phyloP scores from a whole-genome alignment of 768 basidiomycete species.

The Tulasnella sp. region DNA sequence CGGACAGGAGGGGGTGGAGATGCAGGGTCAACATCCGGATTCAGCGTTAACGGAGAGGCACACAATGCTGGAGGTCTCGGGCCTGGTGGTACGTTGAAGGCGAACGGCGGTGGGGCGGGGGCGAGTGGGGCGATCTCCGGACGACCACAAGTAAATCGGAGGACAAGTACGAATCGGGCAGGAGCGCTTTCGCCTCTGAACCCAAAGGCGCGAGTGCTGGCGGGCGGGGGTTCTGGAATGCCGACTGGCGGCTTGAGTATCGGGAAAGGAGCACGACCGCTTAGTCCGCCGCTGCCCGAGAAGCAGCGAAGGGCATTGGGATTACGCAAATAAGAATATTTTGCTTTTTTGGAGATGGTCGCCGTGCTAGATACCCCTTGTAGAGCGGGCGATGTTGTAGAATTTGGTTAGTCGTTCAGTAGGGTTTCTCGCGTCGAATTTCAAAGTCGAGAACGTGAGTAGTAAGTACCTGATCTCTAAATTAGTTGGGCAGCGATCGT shows the following conservation, averaged over 20 bases:
- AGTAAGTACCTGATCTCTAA: background rate
- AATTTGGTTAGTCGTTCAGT: too few relatives aligned
- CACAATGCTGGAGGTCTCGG: conserved; percentile 30
- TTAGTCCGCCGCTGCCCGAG: conserved; percentile 5
- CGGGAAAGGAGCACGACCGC: background rate
- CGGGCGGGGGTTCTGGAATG: background rate
- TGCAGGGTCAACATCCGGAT: conserved; percentile 21
- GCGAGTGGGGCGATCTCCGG: conserved; percentile 40
- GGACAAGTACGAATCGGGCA: conserved; percentile 20
- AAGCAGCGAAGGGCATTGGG: conserved; percentile 1
- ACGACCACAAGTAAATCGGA: background rate
- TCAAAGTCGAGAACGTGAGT: background rate
- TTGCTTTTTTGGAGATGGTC: background rate
- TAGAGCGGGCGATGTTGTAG: too few relatives aligned
- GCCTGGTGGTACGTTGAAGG: conserved; percentile 36
- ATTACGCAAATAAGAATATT: background rate
- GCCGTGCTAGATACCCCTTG: too few relatives aligned
- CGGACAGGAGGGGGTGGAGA: conserved; percentile 64
- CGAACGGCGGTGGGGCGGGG: conserved; percentile 27
- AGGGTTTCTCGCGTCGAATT: background rate
- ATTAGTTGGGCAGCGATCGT: background rate
- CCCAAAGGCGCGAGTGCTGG: conserved; percentile 36
- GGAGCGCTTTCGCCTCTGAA: conserved; percentile 54
- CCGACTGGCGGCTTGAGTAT: background rate
- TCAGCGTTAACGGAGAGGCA: background rate